Conservation (phyloP, 2,329 filamentous ascomycete species). For the Raffaelea arxii region DNA sequence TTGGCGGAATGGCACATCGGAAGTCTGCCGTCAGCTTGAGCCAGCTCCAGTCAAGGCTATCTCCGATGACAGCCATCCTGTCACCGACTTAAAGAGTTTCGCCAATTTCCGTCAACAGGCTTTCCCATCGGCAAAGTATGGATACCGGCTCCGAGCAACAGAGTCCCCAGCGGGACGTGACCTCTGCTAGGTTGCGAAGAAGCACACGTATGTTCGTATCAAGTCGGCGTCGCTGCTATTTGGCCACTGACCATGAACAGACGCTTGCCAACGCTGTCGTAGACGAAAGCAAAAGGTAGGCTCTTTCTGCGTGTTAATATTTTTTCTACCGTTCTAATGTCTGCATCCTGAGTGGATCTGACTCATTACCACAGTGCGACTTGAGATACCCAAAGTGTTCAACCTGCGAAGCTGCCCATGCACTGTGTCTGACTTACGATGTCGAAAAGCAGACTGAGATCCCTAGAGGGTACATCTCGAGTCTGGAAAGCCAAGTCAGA, state of each 20-base stretch:
- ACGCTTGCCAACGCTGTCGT: slow-evolving; percentile 9
- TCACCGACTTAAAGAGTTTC: neutral
- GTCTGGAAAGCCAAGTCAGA: slow-evolving; percentile 12
- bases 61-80: neutral
- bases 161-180: neutral
- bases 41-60: neutral
- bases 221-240: neutral
- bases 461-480: slow-evolving; percentile 12
- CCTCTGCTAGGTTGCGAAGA: neutral
- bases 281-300: slow-evolving; percentile 14
- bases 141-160: neutral
- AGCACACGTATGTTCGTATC: neutral
- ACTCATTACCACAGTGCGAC: slow-evolving; percentile 9
- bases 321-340: neutral
- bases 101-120: neutral
- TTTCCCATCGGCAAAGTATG: neutral
- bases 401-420: slow-evolving; percentile 11
- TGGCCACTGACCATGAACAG: neutral
- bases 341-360: neutral
- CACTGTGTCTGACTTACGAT: slow-evolving; percentile 13
- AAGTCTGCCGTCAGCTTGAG: neutral
- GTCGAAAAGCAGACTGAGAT: slow-evolving; percentile 13
- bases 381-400: slow-evolving; percentile 14
- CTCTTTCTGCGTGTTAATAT: neutral
- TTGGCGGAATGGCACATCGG: neutral